phyloP scores from a whole-genome alignment of 345 rosid genomes.

The Citrus trifoliata region DNA sequence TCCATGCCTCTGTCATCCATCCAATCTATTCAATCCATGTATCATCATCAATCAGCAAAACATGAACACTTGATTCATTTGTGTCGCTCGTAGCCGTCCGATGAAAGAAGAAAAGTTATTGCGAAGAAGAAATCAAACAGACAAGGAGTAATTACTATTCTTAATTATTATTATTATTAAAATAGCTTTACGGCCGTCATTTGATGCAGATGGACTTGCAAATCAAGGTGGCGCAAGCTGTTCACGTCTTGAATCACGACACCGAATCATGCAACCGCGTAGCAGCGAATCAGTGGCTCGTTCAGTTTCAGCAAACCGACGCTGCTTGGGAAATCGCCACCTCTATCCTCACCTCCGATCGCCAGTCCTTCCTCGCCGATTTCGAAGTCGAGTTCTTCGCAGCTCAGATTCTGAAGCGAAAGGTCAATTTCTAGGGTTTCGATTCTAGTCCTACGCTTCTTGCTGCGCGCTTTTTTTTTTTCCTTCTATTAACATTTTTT shows the following conservation, averaged over 20 bases:
- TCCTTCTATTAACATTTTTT: neutral
- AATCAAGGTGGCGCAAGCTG: slow-evolving; percentile 87
- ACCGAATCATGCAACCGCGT: slow-evolving; percentile 83
- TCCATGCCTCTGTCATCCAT: neutral
- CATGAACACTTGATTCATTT: neutral
- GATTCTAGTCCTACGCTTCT: neutral
- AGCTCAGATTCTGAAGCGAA: slow-evolving; percentile 93
- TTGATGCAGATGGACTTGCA: slow-evolving; percentile 61
- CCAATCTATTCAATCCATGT: neutral
- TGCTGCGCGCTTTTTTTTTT: neutral
- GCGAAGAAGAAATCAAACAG: slow-evolving; percentile 4
- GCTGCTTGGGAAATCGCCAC: slow-evolving; percentile 94
- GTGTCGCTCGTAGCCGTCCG: slow-evolving; percentile 10
- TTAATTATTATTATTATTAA: neutral
- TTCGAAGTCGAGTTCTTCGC: slow-evolving; percentile 90
- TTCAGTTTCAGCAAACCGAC: slow-evolving; percentile 86
- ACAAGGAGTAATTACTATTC: neutral
- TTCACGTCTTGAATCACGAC: slow-evolving; percentile 89
- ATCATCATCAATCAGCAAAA: neutral
- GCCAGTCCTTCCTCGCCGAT: slow-evolving; percentile 41
- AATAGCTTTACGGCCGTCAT: slow-evolving; percentile 11
- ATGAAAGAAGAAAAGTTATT: slow-evolving; percentile 6
- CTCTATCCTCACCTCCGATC: slow-evolving; percentile 79
- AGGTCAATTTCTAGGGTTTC: slow-evolving; percentile 39
- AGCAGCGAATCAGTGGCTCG: slow-evolving; percentile 96